Conservation (phyloP, 176 grass and related monocot genomes). For the sorghum (Sorghum bicolor) region Sorghum_bicolor_NCBIv3 NC_012874.2:4268501-4269000, state of each 20-base stretch:
- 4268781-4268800: not conserved
- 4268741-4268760: conserved; percentile 19
- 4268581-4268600: conserved; percentile 14
- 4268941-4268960: conserved; percentile 40
- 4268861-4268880: not conserved
- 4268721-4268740: not conserved
- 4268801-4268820: not conserved
- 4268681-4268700: not conserved
- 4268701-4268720: conserved; percentile 4
- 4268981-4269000: conserved; percentile 45
- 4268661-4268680: conserved; percentile 1
- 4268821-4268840: not conserved
- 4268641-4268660: not conserved
- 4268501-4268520: conserved; percentile 45
- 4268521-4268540: not conserved
- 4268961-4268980: not conserved
- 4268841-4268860: not conserved
- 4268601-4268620: not conserved
- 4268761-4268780: not conserved
- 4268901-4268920: not conserved
- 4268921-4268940: conserved; percentile 74
- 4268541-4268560: not conserved
- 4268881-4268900: not conserved
- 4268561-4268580: not conserved
- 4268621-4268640: not conserved